Base-by-base conservation (phyloP, 1,284 basidiomycete species). In the Ustilago tritici region DNA sequence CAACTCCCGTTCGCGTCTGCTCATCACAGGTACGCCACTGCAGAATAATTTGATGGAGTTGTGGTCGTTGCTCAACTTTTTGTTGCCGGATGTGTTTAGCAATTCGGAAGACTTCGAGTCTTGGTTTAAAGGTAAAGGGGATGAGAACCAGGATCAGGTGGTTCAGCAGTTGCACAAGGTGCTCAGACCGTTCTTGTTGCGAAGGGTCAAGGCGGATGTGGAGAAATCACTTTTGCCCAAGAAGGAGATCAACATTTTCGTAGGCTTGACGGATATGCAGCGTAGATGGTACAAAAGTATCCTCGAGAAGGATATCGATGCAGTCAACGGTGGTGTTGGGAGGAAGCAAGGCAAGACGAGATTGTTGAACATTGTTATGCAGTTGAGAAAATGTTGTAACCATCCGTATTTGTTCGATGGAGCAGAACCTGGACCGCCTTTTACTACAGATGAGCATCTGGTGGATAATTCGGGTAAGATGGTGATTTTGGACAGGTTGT, bases 281-380 rank as follows among this genome's bases (percentile, higher is more conserved):
- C 89, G 95, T 53, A 98, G 95, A 86, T 99, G 96, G 97, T 86
- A 86, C 81, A 85, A 84, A 74, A 79, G 78, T 47, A 93, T 99
- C 5, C 88, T 99, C 63, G 95, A 99, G 88, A 98, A 99, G 88
- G 97, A 99, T 87, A 98, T 99, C 65, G 97, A 99, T 84, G 96
- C 96, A 11, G 97, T 99, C 62, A 99, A 98, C 84, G 84, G 83
- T 61, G 85, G 84, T 61, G 65, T 46, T 54, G 63, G 73, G 59
- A 98, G 98, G 90, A 99, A 99, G 87, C 97, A 99, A 87, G 96
- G 97, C 75, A 99, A 98, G 88, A 98, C 95, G 3, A 89, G 95
- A 35, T 87, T 99, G 60, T 94, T 99, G 91, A 99, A 99, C 88
- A 97, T 99, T 89, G 97, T 99, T 76, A 99, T 99, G 97, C 97